These are phyloP conservation scores for Cetraspora pellucida DNA, from an alignment of 192 early-diverging fungal genomes.

Conservation along the genomic window DNA sequence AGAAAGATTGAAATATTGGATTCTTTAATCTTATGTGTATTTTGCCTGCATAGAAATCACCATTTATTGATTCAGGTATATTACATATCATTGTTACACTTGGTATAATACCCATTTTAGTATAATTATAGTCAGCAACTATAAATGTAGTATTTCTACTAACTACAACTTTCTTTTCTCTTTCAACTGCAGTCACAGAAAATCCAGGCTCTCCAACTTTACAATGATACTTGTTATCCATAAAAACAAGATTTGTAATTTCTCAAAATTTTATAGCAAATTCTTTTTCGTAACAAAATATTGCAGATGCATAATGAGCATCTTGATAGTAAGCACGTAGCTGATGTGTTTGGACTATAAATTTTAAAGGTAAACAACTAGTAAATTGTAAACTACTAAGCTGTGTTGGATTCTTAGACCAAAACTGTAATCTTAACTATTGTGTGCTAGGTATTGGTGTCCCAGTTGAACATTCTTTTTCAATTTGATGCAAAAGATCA, in stretches of 20 bases:
- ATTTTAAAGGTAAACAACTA: background rate
- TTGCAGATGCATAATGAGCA: background rate
- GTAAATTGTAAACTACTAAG: slow-evolving; percentile 1
- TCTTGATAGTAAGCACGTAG: background rate
- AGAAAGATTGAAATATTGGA: too few species aligned
- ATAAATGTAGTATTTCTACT: background rate
- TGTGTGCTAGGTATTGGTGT: background rate
- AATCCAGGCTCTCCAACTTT: too few species aligned
- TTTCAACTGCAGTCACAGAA: background rate
- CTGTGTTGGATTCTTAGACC: background rate
- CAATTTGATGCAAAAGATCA: background rate
- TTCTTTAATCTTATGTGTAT: background rate
- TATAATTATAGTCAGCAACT: background rate
- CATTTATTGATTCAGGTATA: background rate
- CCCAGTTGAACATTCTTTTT: background rate
- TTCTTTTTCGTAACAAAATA: background rate
- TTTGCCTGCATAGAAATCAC: background rate
- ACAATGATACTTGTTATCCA: too few species aligned
- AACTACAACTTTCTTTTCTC: background rate
- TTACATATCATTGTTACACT: background rate
- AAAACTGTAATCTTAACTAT: background rate
- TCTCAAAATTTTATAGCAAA: background rate
- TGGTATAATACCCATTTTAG: background rate
- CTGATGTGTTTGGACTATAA: background rate
- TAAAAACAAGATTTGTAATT: background rate